Conservation (phyloP, 2,329 filamentous ascomycete genomes). For the Colletotrichum tropicale region DNA sequence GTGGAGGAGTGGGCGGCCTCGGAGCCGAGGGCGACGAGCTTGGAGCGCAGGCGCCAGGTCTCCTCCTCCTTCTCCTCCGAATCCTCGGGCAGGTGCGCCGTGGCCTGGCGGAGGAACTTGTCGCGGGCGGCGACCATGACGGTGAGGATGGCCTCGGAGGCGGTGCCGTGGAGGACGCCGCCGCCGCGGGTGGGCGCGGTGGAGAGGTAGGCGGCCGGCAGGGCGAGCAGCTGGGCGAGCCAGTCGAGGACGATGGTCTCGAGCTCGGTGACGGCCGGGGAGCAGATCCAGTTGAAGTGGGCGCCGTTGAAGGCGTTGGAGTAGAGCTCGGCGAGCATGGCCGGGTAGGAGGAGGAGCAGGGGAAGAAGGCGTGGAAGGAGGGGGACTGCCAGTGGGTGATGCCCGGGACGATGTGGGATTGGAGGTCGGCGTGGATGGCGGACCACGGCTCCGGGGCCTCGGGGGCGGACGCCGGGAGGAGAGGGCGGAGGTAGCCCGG, state of each 20-base stretch:
- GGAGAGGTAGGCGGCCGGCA: conserved; percentile 78
- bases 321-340: conserved; percentile 92
- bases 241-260: conserved; percentile 94
- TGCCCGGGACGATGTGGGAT: conserved; percentile 83
- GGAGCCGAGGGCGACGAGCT: conserved; percentile 79
- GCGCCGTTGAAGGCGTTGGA: conserved; percentile 86
- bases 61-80: conserved; percentile 74
- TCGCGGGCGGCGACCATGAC: conserved; percentile 89
- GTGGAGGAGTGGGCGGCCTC: conserved; percentile 83
- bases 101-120: conserved; percentile 69
- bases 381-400: conserved; percentile 94
- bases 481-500: conserved; percentile 87
- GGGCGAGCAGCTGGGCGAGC: conserved; percentile 76
- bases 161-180: conserved; percentile 93
- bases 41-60: conserved; percentile 57
- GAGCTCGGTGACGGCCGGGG: conserved; percentile 88
- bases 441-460: conserved; percentile 74
- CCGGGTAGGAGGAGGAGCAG: conserved; percentile 79
- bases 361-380: conserved; percentile 98
- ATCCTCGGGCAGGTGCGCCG: conserved; percentile 50
- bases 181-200: conserved; percentile 75
- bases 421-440: conserved; percentile 85
- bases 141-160: conserved; percentile 85
- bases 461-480: conserved; percentile 70
- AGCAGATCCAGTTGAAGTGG: conserved; percentile 97